Evolutionary conservation across 345 rosid species (phyloP).

Genomic region (Hibiscus trionum): DNA sequence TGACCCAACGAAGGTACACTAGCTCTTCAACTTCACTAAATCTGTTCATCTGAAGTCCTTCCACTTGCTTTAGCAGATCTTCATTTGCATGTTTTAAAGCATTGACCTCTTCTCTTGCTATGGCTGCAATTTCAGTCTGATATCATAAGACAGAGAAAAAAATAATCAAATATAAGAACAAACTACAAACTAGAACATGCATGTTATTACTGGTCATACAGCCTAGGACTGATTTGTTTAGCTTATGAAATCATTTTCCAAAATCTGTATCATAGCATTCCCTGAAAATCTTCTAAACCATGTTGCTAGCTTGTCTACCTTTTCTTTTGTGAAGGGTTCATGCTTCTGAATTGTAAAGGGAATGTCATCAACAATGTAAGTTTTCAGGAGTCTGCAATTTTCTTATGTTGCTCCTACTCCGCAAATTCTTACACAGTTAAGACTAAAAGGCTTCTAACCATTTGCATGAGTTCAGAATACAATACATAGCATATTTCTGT

Average conservation of each 20-base stretch:
- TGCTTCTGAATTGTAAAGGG: constrained; percentile 1
- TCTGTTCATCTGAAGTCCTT: constrained; percentile 96
- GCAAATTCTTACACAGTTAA: background rate
- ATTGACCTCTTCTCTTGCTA: constrained; percentile 71
- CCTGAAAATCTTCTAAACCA: background rate
- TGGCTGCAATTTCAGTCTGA: constrained; percentile 75
- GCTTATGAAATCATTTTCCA: no score
- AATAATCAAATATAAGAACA: background rate
- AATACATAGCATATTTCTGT: background rate
- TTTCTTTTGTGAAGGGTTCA: background rate
- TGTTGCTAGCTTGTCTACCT: background rate
- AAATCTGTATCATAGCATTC: background rate
- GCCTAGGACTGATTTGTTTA: background rate
- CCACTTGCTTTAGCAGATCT: constrained; percentile 89
- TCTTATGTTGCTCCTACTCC: background rate
- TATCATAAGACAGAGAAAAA: constrained; percentile 7
- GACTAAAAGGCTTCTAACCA: background rate
- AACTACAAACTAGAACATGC: background rate
- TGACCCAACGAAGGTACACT: constrained; percentile 98
- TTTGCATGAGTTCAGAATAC: background rate
- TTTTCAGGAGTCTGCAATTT: background rate
- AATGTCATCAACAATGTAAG: background rate
- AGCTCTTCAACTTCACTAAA: constrained; percentile 98
- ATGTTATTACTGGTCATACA: background rate
- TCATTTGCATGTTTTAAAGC: constrained; percentile 72